A percentile compares a stretch with the other conserved stretches of the same genome.
These are phyloP conservation scores for Ustilago loliicola DNA, from an alignment of 1,284 basidiomycete species.

Conservation along the genomic window DNA sequence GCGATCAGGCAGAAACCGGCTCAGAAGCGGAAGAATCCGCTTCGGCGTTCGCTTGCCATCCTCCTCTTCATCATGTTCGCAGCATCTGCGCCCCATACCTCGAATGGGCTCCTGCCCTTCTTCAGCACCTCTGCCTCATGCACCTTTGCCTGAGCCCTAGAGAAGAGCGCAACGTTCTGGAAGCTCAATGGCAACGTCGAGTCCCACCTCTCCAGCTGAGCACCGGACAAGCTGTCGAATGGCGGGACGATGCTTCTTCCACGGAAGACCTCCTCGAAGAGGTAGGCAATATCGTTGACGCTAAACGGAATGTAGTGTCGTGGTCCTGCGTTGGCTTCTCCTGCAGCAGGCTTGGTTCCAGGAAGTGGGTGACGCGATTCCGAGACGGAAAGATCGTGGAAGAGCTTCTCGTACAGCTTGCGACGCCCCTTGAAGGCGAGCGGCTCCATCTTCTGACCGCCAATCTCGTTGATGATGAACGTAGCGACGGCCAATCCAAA, in stretches of 20 bases:
- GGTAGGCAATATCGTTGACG: slow-evolving; percentile 64
- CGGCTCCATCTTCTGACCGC: slow-evolving; percentile 64
- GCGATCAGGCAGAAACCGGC: background rate
- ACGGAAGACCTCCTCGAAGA: slow-evolving; percentile 67
- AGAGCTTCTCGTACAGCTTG: slow-evolving; percentile 64
- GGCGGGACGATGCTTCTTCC: slow-evolving; percentile 65
- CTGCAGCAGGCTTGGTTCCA: slow-evolving; percentile 5
- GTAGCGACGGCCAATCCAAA: slow-evolving; percentile 68
- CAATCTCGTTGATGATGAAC: slow-evolving; percentile 67
- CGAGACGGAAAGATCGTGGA: slow-evolving; percentile 43
- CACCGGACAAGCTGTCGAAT: slow-evolving; percentile 51
- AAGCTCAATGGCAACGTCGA: slow-evolving; percentile 62
- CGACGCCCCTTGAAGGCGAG: slow-evolving; percentile 62
- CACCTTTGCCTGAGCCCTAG: slow-evolving; percentile 56
- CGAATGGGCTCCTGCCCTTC: slow-evolving; percentile 54
- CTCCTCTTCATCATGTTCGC: slow-evolving; percentile 56
- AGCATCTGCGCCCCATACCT: slow-evolving; percentile 65
- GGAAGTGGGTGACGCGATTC: slow-evolving; percentile 42
- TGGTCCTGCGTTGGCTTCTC: slow-evolving; percentile 21
- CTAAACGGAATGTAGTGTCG: slow-evolving; percentile 60
- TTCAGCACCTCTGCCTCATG: slow-evolving; percentile 63
- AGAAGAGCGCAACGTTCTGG: slow-evolving; percentile 65
- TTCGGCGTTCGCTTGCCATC: slow-evolving; percentile 60
- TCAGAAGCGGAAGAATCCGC: slow-evolving; percentile 51
- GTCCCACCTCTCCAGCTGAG: slow-evolving; percentile 65